Conservation (phyloP, 306 rosid genomes). For the Malus orientalis region DNA sequence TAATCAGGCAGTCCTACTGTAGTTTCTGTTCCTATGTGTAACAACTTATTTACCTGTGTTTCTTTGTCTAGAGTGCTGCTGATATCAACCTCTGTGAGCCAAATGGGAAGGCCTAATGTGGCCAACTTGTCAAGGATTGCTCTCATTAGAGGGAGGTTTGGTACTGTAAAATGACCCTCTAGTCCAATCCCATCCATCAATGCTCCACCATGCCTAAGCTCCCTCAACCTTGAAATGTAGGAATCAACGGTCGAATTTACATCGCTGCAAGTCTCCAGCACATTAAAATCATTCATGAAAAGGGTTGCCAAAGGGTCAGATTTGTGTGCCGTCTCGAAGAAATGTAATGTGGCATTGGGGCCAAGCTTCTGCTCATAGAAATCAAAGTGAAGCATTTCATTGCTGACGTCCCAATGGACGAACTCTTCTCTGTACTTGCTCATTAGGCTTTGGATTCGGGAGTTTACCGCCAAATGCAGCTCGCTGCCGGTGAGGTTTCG, state of each 20-base stretch:
- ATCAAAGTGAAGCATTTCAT: conserved; percentile 94
- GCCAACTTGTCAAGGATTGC: conserved; percentile 79
- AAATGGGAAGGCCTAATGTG: conserved; percentile 68
- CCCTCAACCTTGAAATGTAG: conserved; percentile 45
- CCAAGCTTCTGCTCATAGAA: conserved; percentile 80
- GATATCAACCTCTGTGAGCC: conserved; percentile 90
- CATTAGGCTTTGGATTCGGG: conserved; percentile 57
- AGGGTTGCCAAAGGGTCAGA: conserved; percentile 73
- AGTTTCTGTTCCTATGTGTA: too few species aligned
- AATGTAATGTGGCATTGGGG: conserved; percentile 51
- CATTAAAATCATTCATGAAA: conserved; percentile 86
- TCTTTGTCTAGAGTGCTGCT: conserved; percentile 49
- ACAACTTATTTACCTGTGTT: conserved; percentile 43
- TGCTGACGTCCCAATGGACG: conserved; percentile 91
- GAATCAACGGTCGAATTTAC: conserved; percentile 67
- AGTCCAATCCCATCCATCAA: conserved; percentile 84
- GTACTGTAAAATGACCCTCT: conserved; percentile 69
- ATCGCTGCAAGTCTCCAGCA: conserved; percentile 79
- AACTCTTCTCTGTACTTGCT: conserved; percentile 65
- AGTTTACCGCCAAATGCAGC: conserved; percentile 49
- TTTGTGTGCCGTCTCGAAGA: conserved; percentile 60
- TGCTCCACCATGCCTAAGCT: conserved; percentile 47
- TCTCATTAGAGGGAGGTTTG: conserved; percentile 76
- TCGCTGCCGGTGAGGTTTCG: conserved; percentile 44
- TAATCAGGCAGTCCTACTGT: too few species aligned